These are phyloP conservation scores for Medicago lupulina DNA, from an alignment of 306 rosid species.

Conservation along the genomic window DNA sequence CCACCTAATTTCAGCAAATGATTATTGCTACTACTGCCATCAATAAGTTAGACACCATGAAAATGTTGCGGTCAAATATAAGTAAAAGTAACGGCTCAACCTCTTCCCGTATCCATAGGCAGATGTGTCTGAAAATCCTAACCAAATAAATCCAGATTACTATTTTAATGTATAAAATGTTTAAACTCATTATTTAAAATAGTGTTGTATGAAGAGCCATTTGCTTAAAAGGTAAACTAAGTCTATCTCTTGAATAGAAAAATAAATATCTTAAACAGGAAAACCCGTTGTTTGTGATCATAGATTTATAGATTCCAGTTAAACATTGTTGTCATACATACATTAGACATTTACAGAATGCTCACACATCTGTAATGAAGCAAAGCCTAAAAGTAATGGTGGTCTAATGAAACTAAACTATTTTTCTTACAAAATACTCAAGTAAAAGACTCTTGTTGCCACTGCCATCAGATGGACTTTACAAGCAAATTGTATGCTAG, in stretches of 20 bases:
- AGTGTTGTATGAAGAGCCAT: neutral
- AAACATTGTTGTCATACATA: neutral
- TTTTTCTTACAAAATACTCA: neutral
- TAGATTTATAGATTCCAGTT: neutral
- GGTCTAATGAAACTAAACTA: neutral
- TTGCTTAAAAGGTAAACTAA: neutral
- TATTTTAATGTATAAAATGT: neutral
- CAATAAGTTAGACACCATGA: neutral
- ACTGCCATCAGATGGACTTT: conserved; percentile 64
- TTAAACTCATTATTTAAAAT: neutral
- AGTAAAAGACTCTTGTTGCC: neutral
- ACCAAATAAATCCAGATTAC: neutral
- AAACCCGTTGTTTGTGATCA: neutral
- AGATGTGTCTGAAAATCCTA: neutral
- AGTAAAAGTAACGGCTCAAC: conserved; percentile 15
- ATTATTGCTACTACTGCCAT: neutral
- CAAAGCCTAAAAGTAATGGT: neutral
- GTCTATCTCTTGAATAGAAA: neutral
- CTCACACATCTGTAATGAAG: neutral
- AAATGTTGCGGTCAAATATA: neutral
- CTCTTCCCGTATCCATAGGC: conserved; percentile 2
- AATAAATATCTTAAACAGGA: neutral
- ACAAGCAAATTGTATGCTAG: conserved; percentile 16
- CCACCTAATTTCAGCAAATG: conserved; percentile 14
- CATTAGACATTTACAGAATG: conserved; percentile 8